Conservation (phyloP, 2,329 filamentous ascomycete species). For the Zymoseptoria tritici region DNA sequence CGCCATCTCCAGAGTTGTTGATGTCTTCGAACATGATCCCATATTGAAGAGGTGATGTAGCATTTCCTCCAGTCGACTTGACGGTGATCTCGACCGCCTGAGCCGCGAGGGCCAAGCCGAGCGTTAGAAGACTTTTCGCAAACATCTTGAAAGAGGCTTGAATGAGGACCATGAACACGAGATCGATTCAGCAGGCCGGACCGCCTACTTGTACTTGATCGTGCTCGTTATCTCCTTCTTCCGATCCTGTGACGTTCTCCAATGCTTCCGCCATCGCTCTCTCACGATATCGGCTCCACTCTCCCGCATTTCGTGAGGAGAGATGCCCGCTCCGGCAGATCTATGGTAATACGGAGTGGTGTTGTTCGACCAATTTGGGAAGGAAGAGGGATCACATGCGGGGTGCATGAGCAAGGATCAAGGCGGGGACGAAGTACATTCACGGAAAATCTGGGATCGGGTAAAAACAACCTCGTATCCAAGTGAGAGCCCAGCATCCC, state of each 20-base stretch:
- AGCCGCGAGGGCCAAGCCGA: neutral
- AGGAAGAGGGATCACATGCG: neutral
- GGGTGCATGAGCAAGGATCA: neutral
- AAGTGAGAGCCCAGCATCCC: neutral
- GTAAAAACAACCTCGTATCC: neutral
- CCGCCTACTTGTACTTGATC: neutral
- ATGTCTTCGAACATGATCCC: slow-evolving; percentile 20
- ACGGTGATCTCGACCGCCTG: slow-evolving; percentile 9
- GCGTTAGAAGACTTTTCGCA: neutral
- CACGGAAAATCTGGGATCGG: neutral
- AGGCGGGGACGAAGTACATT: neutral
- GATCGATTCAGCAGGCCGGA: neutral
- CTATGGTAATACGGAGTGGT: neutral
- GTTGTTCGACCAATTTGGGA: neutral
- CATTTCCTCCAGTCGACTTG: slow-evolving; percentile 13
- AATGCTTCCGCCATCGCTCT: neutral
- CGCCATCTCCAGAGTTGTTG: slow-evolving; percentile 60
- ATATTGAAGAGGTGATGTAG: slow-evolving; percentile 11
- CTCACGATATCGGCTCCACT: neutral
- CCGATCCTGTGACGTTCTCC: neutral
- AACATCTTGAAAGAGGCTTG: neutral
- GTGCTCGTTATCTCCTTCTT: neutral
- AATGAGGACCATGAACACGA: neutral
- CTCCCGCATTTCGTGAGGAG: neutral
- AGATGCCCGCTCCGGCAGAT: neutral